Conservation (phyloP, 371 early-diverging fungal species). For the Blastocladiella emersonii region DNA sequence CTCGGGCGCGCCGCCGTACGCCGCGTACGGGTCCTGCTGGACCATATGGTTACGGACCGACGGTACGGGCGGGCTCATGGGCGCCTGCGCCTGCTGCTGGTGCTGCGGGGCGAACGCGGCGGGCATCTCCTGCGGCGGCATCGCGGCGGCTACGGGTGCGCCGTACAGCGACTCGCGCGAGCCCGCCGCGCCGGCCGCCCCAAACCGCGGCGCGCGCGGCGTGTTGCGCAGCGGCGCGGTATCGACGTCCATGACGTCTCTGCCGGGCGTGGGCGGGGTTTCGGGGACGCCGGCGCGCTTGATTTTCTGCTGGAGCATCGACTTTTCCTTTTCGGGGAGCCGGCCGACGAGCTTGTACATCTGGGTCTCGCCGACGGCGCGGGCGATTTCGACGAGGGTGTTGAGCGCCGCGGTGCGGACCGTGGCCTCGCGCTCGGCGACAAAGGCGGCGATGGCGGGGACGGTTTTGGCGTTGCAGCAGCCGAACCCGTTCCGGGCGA, state of each 20-base stretch:
- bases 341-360: constrained; percentile 56
- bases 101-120: constrained; percentile 7
- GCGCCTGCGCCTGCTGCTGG: constrained; percentile 1
- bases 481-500: constrained; percentile 56
- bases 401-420: constrained; percentile 65
- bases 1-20: too few species aligned
- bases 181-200: constrained; percentile 4
- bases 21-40: too few species aligned
- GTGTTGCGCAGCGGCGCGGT: neutral
- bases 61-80: neutral
- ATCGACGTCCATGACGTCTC: neutral
- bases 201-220: constrained; percentile 1
- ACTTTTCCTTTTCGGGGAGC: constrained; percentile 63
- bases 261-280: neutral
- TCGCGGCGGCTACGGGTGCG: constrained; percentile 4
- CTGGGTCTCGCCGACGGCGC: constrained; percentile 31
- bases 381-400: constrained; percentile 40
- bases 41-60: too few species aligned
- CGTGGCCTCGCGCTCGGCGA: constrained; percentile 65
- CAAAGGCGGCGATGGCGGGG: constrained; percentile 54
- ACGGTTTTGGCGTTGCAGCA: constrained; percentile 49
- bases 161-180: constrained; percentile 1
- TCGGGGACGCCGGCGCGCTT: constrained; percentile 31
- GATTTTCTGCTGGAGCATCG: constrained; percentile 59
- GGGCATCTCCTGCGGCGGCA: constrained; percentile 1